phyloP scores from a whole-genome alignment of 2,329 filamentous ascomycete species.

The Bipolaris gigantea region DNA sequence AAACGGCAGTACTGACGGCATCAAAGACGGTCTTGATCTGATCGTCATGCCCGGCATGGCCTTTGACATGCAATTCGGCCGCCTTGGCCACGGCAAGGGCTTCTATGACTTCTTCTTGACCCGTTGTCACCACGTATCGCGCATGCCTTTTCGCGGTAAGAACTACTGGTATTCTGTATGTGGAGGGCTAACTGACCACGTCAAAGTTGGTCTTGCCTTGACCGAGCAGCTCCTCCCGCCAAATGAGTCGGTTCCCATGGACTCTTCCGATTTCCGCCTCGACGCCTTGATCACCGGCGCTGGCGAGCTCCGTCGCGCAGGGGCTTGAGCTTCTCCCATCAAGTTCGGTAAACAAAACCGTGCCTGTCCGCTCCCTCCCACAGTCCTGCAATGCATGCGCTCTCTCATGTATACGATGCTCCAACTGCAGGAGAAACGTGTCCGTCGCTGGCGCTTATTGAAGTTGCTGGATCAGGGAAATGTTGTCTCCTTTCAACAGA shows the following conservation, averaged over 20 bases:
- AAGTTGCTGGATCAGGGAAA: slow-evolving; percentile 69
- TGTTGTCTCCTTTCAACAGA: slow-evolving; percentile 84
- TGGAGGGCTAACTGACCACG: slow-evolving; percentile 43
- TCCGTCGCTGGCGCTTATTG: slow-evolving; percentile 20
- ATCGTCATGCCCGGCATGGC: slow-evolving; percentile 92
- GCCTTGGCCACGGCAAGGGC: slow-evolving; percentile 91
- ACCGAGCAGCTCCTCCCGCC: slow-evolving; percentile 77
- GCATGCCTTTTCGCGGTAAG: slow-evolving; percentile 64
- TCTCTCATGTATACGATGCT: slow-evolving; percentile 7
- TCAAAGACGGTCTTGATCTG: slow-evolving; percentile 66
- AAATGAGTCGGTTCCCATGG: slow-evolving; percentile 70
- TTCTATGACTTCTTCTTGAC: slow-evolving; percentile 95
- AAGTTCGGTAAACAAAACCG: slow-evolving; percentile 4
- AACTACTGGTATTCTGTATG: slow-evolving; percentile 34
- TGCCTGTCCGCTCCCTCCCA: background rate
- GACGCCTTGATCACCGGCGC: slow-evolving; percentile 76
- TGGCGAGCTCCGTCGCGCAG: slow-evolving; percentile 54
- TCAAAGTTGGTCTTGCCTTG: slow-evolving; percentile 75
- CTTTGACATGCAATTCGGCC: slow-evolving; percentile 74
- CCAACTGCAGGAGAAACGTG: background rate
- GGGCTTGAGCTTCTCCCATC: slow-evolving; percentile 10
- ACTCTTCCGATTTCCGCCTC: slow-evolving; percentile 74
- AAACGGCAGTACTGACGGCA: slow-evolving; percentile 39
- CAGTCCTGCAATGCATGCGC: slow-evolving; percentile 7
- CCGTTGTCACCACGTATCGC: slow-evolving; percentile 62